Conservation (phyloP, 768 basidiomycete species). For the Russula vinacea region DNA sequence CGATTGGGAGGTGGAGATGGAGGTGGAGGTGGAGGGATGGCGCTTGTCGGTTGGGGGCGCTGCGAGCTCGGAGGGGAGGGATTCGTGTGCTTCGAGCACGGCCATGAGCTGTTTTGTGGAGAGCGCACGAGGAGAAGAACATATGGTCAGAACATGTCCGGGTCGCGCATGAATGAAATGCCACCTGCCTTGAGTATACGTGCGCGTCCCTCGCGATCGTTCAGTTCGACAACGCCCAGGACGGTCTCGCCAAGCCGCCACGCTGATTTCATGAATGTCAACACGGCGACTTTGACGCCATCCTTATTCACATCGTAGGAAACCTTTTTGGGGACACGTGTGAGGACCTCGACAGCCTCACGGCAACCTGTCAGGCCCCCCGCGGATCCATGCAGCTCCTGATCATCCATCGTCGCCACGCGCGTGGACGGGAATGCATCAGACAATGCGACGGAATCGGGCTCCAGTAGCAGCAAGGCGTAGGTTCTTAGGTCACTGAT, state of each 20-base stretch:
- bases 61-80: slow-evolving; percentile 59
- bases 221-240: slow-evolving; percentile 83
- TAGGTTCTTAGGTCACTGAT: slow-evolving; percentile 25
- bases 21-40: background rate
- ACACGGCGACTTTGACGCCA: slow-evolving; percentile 79
- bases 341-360: slow-evolving; percentile 88
- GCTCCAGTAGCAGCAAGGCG: slow-evolving; percentile 24
- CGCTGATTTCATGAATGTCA: slow-evolving; percentile 89
- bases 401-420: slow-evolving; percentile 16
- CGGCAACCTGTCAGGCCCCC: slow-evolving; percentile 64
- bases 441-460: slow-evolving; percentile 15
- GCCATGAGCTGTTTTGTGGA: slow-evolving; percentile 65
- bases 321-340: slow-evolving; percentile 85
- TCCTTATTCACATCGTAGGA: slow-evolving; percentile 97
- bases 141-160: slow-evolving; percentile 6
- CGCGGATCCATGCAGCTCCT: slow-evolving; percentile 38
- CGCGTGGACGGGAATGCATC: slow-evolving; percentile 11
- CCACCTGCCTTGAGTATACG: slow-evolving; percentile 74
- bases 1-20: background rate
- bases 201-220: slow-evolving; percentile 61
- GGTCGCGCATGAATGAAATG: background rate
- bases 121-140: background rate
- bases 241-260: slow-evolving; percentile 93
- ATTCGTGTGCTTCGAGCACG: slow-evolving; percentile 86
- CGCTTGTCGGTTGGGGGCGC: slow-evolving; percentile 42